Base-by-base conservation (phyloP, 192 early-diverging fungal genomes). In the Coemansia sp. region DNA sequence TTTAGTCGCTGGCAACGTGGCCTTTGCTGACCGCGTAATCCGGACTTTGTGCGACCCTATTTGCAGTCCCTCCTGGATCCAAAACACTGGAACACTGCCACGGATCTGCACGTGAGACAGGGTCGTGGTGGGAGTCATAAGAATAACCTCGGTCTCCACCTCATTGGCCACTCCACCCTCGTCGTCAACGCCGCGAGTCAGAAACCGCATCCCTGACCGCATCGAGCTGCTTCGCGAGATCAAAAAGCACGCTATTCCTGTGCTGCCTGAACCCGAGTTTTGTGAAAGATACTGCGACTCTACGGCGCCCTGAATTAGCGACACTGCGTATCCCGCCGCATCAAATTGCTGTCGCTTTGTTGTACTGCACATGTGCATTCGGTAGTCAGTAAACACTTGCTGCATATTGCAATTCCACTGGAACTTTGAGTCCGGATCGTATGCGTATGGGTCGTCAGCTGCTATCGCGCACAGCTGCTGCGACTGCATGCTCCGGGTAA, bases 161-260 rank as follows among this genome's bases (percentile, higher is more conserved):
- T 96, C 98, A 71, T 99, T 99, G n/a, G 95, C 93, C 31, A 96
- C 94, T 68, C 91, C 86, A 27, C 98, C 98, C 62, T 92, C 90
- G 64, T 99, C 98, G 62, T 99, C 94, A 31, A 99, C 88, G 4
- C 98, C 98, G 21, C 98, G 88, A 2, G 95, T 91, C 66, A 94
- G 90, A 72, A 92, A 97, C 43, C 98, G 85, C 35, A 94, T 97
- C 6, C 98, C 98, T 49, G 92, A 85, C 26, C 77, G 75, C 69
- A 63, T 68, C 17, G 75, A 71, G 69, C 77, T 72, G 47, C 62
- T 71, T 17, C 82, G 72, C 38, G 84, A 83, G 8, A 85, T 80
- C 31, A 80, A 50, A 35, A 68, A 69, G 3, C 80, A 58, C 35
- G 68, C 64, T 37, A 65, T 14, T 19, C 53, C 37, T 25, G 35